Conservation (phyloP, 805 yeast species). For the Osmozyma mogii region DNA sequence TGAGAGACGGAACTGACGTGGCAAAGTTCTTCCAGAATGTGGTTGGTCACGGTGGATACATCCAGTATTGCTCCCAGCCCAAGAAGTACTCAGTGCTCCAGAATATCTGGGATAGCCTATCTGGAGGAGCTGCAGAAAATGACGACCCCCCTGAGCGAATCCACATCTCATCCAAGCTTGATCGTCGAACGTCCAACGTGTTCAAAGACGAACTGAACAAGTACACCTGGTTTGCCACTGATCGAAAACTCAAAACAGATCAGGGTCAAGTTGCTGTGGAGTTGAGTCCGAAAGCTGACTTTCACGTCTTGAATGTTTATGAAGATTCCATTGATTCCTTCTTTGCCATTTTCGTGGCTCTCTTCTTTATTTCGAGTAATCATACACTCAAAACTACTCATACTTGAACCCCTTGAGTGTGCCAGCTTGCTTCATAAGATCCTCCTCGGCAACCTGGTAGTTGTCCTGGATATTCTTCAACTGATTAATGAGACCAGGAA, state of each 20-base stretch:
- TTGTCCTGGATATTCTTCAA: conserved; percentile 22
- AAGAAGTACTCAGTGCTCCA: conserved; percentile 1
- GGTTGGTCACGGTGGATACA: conserved; percentile 15
- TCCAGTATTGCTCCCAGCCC: conserved; percentile 5
- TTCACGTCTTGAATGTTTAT: conserved; percentile 5
- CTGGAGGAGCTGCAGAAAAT: neutral
- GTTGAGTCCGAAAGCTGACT: conserved; percentile 1
- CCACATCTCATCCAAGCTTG: conserved; percentile 10
- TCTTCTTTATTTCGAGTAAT: conserved; percentile 3
- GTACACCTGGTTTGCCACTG: conserved; percentile 6
- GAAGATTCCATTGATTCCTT: conserved; percentile 5
- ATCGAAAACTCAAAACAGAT: conserved; percentile 6
- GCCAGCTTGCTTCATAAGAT: conserved; percentile 14
- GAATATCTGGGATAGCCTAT: conserved; percentile 1
- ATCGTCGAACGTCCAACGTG: conserved; percentile 3
- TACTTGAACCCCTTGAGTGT: conserved; percentile 28
- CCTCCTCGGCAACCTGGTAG: conserved; percentile 25
- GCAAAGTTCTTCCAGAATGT: conserved; percentile 6
- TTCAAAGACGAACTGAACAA: conserved; percentile 3
- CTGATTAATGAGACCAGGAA: conserved; percentile 20
- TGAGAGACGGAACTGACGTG: too few species aligned
- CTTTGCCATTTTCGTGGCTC: conserved; percentile 7
- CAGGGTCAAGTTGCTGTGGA: conserved; percentile 4
- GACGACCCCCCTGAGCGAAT: conserved; percentile 4
- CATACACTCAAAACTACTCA: conserved; percentile 5